Evolutionary conservation across 2,329 filamentous ascomycete species (phyloP), one percentile per base, ranked within the genome.

Genomic region (Sporothrix curviconia): DNA sequence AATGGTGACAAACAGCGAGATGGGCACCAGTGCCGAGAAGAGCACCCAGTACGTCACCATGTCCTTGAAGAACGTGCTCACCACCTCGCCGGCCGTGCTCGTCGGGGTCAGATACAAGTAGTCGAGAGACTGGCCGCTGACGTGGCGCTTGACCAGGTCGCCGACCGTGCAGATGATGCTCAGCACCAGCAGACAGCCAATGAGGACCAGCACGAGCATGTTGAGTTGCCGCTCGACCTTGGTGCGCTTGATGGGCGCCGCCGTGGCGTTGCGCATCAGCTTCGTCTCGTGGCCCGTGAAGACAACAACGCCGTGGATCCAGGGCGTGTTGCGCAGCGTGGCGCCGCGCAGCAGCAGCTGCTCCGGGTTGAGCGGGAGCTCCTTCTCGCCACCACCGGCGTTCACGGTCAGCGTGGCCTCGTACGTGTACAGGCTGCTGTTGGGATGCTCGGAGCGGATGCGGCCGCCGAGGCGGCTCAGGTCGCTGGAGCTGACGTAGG

Each of bases 241-340:
- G 36, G 94, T 99, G 57, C 92, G 88, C 77, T 99, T 99, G 75
- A 99, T 99, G 6, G 94, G 95, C 1, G 94, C 88, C 4, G 92
- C 92, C 3, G 92, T 99, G 17, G 94, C 95, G 70, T 99, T 99
- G 65, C 94, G 86, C 94, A 99, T 97, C 62, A 99, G 81, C 74
- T 99, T 99, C 7, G 94, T 97, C 75, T 99, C 94, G 72, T 99
- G 94, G 53, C 94, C 94, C 3, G 90, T 96, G 67, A 97, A 99
- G 15, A 99, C 92, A 56, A 99, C 94, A 17, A 95, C 82, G 39
- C 92, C 94, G 69, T 99, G 90, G 50, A 97, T 85, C 92, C 94
- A 99, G 30, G 92, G 92, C 1, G 94, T 99, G 68, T 99, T 99
- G 65, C 94, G 84, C 57, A 99, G 77, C 1, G 92, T 97, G 22